Conservation (phyloP, 345 rosid genomes). For the Gossypium longicalyx region DNA sequence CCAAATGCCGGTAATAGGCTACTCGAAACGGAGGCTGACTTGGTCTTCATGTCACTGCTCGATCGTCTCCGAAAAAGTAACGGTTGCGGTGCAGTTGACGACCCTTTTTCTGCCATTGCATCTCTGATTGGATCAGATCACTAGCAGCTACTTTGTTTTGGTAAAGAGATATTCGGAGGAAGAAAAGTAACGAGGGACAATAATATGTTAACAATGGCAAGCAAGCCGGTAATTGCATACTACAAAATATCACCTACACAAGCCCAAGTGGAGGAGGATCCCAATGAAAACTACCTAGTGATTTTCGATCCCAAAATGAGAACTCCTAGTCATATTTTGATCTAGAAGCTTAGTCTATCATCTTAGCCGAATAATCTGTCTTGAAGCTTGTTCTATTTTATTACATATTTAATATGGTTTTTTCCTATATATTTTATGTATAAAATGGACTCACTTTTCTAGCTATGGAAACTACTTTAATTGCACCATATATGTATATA, state of each 20-base stretch:
- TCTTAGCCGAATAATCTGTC: too few species aligned
- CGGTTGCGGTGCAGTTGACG: conserved; percentile 49
- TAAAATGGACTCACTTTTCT: too few species aligned
- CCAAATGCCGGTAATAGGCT: conserved; percentile 90
- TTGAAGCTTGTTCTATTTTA: too few species aligned
- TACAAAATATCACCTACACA: neutral
- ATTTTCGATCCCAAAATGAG: neutral
- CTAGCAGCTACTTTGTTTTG: neutral
- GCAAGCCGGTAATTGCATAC: neutral
- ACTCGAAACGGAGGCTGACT: conserved; percentile 69
- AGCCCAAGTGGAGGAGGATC: neutral
- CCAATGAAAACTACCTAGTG: neutral
- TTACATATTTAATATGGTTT: too few species aligned
- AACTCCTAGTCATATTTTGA: neutral
- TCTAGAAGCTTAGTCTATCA: too few species aligned
- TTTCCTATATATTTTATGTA: too few species aligned
- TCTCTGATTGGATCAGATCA: neutral
- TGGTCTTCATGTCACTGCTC: conserved; percentile 46
- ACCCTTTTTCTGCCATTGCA: conserved; percentile 23
- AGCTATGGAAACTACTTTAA: too few species aligned
- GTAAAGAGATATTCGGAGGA: neutral
- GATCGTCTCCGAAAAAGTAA: conserved; percentile 50
- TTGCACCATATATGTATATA: too few species aligned
- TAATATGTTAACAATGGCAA: neutral
- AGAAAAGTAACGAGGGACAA: neutral